These are phyloP conservation scores for Chlamydomonas reinhardtii DNA, from an alignment of 163 green algal genomes.

Conservation along the genomic window DNA sequence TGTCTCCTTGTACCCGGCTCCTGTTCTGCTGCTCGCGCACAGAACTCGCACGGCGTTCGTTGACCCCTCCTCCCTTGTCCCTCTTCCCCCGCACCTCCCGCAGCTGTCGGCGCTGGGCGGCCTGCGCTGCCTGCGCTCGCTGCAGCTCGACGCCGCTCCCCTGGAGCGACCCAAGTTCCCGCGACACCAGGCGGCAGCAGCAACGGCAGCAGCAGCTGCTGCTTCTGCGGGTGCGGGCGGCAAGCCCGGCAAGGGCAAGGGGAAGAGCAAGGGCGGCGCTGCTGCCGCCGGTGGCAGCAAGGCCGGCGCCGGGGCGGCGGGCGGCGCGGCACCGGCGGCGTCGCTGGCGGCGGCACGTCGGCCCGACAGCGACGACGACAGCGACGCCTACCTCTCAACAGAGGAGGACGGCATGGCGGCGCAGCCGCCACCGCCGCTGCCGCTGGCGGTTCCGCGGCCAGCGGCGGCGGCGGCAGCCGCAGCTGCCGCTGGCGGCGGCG, in stretches of 20 bases:
- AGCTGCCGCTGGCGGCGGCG: background rate
- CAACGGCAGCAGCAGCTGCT: background rate
- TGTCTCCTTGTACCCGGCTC: no score
- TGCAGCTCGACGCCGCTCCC: conserved; percentile 25
- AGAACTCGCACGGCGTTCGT: no score
- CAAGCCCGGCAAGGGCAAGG: background rate
- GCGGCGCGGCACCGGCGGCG: background rate
- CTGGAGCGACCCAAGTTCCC: conserved; percentile 7
- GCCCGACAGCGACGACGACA: background rate
- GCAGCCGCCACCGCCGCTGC: background rate
- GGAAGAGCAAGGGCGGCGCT: background rate
- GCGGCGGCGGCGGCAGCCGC: background rate
- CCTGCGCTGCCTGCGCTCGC: conserved; percentile 29
- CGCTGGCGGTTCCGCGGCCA: no score
- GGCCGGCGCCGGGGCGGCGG: background rate
- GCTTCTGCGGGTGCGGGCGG: background rate
- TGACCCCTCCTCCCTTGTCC: no score
- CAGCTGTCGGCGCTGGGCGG: conserved; percentile 18
- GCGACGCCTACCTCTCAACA: conserved; percentile 15
- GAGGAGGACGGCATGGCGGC: conserved; percentile 12
- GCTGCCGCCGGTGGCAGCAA: no score
- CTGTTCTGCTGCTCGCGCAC: no score
- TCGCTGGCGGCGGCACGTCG: background rate
- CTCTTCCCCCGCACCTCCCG: background rate
- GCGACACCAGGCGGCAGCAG: no score